These are phyloP conservation scores for Suillus decipiens DNA, from an alignment of 768 basidiomycete species.

Conservation along the genomic window DNA sequence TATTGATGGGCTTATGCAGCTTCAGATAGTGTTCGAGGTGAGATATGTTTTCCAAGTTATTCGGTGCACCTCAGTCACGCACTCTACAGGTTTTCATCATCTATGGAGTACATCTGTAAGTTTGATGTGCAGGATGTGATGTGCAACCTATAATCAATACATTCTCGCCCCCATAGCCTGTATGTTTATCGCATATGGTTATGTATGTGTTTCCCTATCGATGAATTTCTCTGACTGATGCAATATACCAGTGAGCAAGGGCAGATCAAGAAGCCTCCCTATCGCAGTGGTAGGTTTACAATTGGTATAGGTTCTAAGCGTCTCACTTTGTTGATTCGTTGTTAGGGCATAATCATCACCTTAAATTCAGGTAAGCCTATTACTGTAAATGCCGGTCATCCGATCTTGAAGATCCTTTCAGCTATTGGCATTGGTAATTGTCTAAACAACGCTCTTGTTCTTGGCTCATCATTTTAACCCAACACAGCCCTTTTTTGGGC, in stretches of 20 bases:
- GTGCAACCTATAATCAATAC: neutral
- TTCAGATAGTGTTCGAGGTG: neutral
- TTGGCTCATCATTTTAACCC: neutral
- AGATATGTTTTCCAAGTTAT: neutral
- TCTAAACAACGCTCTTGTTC: neutral
- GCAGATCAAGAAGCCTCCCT: no score
- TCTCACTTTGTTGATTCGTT: neutral
- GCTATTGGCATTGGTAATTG: constrained; percentile 2
- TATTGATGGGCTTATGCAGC: neutral
- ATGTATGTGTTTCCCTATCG: no score
- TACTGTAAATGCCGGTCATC: no score
- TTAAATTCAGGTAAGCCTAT: neutral
- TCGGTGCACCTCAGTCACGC: neutral
- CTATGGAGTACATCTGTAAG: neutral
- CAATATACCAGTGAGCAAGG: no score
- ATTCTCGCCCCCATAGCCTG: no score
- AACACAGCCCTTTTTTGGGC: neutral
- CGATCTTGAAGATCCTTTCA: neutral
- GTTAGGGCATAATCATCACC: neutral
- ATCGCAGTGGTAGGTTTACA: neutral
- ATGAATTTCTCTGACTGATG: no score
- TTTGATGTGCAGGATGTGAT: neutral
- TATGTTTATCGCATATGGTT: no score
- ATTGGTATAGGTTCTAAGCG: neutral
- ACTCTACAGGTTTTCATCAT: constrained; percentile 1